phyloP scores from a whole-genome alignment of 495 filamentous ascomycete species.

The Hypoxylon crocopeplum region DNA sequence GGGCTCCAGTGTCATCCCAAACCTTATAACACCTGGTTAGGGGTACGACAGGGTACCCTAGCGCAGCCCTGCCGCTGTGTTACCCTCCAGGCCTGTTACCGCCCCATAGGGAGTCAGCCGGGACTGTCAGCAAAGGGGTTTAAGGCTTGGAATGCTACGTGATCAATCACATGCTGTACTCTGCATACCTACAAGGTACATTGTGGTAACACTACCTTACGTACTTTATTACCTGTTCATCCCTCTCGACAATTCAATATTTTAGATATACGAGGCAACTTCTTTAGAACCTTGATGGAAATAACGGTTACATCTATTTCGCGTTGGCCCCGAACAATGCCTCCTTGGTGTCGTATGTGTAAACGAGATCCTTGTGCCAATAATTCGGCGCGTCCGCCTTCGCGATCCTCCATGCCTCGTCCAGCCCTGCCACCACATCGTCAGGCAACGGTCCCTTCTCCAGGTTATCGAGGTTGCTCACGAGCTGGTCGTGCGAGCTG shows the following conservation, averaged over 20 bases:
- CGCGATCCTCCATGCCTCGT: conserved; percentile 74
- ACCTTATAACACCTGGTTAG: neutral
- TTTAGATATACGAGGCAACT: neutral
- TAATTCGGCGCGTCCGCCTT: conserved; percentile 74
- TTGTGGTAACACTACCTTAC: conserved; percentile 5
- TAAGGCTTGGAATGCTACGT: conserved; percentile 1
- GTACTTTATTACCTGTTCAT: neutral
- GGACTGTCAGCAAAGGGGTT: conserved; percentile 1
- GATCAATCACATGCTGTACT: conserved; percentile 1
- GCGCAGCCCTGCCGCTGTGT: neutral
- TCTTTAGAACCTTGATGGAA: no score
- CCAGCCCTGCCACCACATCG: conserved; percentile 79
- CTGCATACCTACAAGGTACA: conserved; percentile 5
- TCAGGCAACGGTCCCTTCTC: conserved; percentile 90
- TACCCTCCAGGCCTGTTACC: no score
- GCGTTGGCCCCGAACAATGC: conserved; percentile 62
- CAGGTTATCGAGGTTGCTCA: conserved; percentile 74
- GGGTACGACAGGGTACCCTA: no score
- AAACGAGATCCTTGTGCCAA: conserved; percentile 80
- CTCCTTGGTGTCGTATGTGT: conserved; percentile 73
- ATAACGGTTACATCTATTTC: conserved; percentile 35
- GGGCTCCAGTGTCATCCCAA: neutral
- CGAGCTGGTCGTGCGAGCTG: conserved; percentile 74
- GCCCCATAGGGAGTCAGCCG: no score
- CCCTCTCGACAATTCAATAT: no score